Evolutionary conservation across 148 eudicot genomes (phyloP).

Genomic region (Spergularia bocconei): DNA sequence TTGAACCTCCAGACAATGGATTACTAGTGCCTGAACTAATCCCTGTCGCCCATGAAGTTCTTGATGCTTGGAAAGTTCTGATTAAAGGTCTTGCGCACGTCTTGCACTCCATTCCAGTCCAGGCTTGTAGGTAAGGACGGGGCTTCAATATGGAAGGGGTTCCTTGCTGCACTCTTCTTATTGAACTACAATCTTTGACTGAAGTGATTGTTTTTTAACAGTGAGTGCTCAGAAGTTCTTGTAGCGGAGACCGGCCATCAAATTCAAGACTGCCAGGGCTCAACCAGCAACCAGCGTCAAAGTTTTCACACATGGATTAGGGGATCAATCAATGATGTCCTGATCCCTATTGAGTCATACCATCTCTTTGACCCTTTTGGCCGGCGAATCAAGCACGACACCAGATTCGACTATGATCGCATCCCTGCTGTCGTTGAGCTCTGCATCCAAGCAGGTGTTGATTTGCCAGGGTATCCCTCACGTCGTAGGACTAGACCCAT

Average conservation of each 20-base stretch:
- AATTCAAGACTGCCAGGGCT: constrained; percentile 71
- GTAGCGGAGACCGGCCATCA: constrained; percentile 64
- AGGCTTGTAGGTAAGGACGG: constrained; percentile 75
- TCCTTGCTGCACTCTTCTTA: background rate
- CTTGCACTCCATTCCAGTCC: constrained; percentile 73
- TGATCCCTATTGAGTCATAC: constrained; percentile 81
- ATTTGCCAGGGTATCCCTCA: constrained; percentile 78
- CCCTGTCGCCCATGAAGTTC: constrained; percentile 84
- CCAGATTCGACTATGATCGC: constrained; percentile 76
- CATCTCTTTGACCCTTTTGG: constrained; percentile 94
- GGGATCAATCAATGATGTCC: constrained; percentile 82
- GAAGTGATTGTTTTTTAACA: constrained; percentile 25
- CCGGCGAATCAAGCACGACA: constrained; percentile 76
- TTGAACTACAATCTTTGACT: background rate
- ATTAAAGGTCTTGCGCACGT: constrained; percentile 88
- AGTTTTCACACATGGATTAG: constrained; percentile 78
- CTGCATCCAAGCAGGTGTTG: constrained; percentile 96
- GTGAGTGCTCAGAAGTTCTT: constrained; percentile 84
- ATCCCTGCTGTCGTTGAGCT: constrained; percentile 96
- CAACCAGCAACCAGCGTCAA: constrained; percentile 56
- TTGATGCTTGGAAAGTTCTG: constrained; percentile 77
- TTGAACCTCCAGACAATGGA: constrained; percentile 89
- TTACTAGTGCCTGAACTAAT: constrained; percentile 65
- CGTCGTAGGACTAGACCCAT: constrained; percentile 77
- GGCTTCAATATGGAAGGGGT: background rate